Evolutionary conservation across 208 protist species (phyloP).

Genomic region (Phytomonas serpens): DNA sequence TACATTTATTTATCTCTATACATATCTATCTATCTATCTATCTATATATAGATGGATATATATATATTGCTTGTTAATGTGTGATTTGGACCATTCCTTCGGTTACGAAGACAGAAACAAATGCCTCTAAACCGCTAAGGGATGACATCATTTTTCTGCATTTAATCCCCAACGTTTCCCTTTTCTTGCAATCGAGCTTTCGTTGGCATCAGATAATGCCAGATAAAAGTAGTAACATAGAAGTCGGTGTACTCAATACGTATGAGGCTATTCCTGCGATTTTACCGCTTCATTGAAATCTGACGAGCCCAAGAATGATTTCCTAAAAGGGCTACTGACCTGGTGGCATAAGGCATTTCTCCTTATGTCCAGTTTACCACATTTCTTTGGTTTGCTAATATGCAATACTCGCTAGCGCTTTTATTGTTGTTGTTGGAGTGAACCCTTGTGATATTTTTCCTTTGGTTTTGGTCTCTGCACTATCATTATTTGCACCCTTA

Average conservation of each 20-base stretch:
- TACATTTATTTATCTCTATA: too few relatives aligned
- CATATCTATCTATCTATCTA: too few relatives aligned
- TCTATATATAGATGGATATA: not conserved
- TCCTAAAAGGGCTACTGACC: not conserved
- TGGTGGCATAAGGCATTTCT: not conserved
- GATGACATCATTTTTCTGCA: not conserved
- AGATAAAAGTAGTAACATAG: not conserved
- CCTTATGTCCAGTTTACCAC: not conserved
- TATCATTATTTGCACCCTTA: not conserved
- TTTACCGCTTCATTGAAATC: not conserved
- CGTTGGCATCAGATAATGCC: not conserved
- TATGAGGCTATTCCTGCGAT: not conserved
- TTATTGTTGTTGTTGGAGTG: not conserved
- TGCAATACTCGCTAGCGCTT: not conserved
- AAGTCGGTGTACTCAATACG: not conserved
- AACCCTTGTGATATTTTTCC: not conserved
- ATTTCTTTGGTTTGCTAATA: not conserved
- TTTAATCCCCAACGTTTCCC: not conserved
- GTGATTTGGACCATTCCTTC: not conserved
- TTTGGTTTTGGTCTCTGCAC: not conserved
- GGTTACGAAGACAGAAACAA: not conserved
- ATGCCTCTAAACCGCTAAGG: not conserved
- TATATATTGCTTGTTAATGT: not conserved
- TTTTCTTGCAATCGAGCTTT: not conserved
- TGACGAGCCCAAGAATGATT: not conserved